phyloP scores from a whole-genome alignment of 495 filamentous ascomycete genomes.

The Hypomontagnella submonticulosa region DNA sequence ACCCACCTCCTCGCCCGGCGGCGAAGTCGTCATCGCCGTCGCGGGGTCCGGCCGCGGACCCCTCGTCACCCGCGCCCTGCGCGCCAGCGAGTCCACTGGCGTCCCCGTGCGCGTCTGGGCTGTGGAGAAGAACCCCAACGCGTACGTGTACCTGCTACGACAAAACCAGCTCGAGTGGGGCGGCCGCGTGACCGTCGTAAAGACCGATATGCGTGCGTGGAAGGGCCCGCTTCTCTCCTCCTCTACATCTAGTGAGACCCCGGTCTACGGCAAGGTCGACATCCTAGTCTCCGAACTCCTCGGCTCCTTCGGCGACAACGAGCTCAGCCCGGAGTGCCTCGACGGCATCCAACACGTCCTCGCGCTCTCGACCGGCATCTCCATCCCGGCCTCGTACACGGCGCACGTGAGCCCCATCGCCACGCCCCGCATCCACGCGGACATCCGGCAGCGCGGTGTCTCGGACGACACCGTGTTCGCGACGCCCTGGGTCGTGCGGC shows the following conservation, averaged over 20 bases:
- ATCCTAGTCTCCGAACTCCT: slow-evolving; percentile 94
- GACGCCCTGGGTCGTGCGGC: slow-evolving; percentile 91
- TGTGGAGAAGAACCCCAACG: slow-evolving; percentile 98
- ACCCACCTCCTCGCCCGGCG: slow-evolving; percentile 72
- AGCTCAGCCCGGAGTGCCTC: slow-evolving; percentile 89
- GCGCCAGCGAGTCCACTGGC: slow-evolving; percentile 78
- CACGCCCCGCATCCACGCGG: slow-evolving; percentile 85
- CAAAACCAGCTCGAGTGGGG: slow-evolving; percentile 85
- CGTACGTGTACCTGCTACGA: slow-evolving; percentile 87
- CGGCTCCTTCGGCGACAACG: slow-evolving; percentile 91
- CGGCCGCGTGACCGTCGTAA: slow-evolving; percentile 81
- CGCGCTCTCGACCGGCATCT: slow-evolving; percentile 79
- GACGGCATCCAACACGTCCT: slow-evolving; percentile 91
- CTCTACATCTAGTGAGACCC: slow-evolving; percentile 14
- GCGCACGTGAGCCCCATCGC: slow-evolving; percentile 91
- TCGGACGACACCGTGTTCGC: slow-evolving; percentile 77
- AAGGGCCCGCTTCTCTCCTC: slow-evolving; percentile 70
- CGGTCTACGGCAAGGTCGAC: slow-evolving; percentile 74
- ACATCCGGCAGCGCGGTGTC: slow-evolving; percentile 70
- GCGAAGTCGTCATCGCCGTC: slow-evolving; percentile 88
- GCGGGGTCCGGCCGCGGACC: slow-evolving; percentile 93
- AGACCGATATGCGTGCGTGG: slow-evolving; percentile 98
- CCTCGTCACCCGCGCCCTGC: slow-evolving; percentile 84
- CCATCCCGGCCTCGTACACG: slow-evolving; percentile 91
- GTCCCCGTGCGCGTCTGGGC: slow-evolving; percentile 87